Conservation (phyloP, 441 rosid genomes). For the Gossypium gossypioides region DNA sequence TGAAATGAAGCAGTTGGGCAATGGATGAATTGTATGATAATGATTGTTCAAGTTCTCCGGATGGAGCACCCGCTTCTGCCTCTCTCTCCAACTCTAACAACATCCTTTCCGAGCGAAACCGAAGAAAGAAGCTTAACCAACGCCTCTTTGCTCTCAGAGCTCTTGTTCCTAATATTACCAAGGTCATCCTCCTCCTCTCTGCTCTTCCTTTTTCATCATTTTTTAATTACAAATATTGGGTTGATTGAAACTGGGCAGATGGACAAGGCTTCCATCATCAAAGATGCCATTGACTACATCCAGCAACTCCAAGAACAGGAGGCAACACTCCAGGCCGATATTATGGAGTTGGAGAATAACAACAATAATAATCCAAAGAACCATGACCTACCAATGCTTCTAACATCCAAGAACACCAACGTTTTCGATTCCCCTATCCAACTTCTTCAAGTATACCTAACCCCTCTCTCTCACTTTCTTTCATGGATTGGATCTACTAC, state of each 20-base stretch:
- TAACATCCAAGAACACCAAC: constrained; percentile 51
- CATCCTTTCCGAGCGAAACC: constrained; percentile 67
- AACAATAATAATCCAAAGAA: constrained; percentile 26
- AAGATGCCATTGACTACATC: constrained; percentile 84
- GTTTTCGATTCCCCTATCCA: constrained; percentile 38
- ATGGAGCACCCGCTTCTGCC: constrained; percentile 53
- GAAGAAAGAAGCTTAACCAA: constrained; percentile 78
- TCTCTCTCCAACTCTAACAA: constrained; percentile 45
- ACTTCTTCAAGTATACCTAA: constrained; percentile 40
- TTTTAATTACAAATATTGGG: too few relatives aligned
- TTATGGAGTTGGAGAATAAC: constrained; percentile 51
- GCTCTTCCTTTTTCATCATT: too few relatives aligned
- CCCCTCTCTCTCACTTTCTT: background rate
- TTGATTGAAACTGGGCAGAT: constrained; percentile 26
- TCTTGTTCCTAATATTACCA: constrained; percentile 84
- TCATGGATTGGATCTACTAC: background rate
- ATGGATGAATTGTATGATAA: constrained; percentile 67
- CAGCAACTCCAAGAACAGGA: constrained; percentile 74
- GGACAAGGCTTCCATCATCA: constrained; percentile 97
- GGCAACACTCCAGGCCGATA: constrained; percentile 52
- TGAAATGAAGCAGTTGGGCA: constrained; percentile 45
- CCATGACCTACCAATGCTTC: constrained; percentile 36
- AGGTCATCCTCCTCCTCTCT: constrained; percentile 28
- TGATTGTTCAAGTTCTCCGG: constrained; percentile 78
- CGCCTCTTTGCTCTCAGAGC: constrained; percentile 79